Base-by-base conservation (phyloP, 2,329 filamentous ascomycete species). In the Paradendryphiella salina region DNA sequence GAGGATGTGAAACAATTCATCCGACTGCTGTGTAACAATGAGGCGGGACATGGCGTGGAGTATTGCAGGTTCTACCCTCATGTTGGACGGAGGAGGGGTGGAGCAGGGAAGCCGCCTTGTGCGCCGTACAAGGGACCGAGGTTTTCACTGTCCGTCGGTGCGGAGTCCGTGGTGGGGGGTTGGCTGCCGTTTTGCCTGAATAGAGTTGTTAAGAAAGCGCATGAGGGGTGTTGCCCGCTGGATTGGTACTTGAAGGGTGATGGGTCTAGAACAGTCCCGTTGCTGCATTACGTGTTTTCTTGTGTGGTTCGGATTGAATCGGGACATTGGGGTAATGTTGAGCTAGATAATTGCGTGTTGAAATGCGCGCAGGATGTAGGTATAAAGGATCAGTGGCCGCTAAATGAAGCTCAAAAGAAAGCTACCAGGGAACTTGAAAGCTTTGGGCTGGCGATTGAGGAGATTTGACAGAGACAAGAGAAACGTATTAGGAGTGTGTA, bases 171-270 rank as follows among this genome's bases (percentile, higher is more conserved):
- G 1, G 36, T 58, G 9, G 26, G 42, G 21, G 3, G 15, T 2
- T 11, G 56, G 9, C 13, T 64, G 31, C 61, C 59, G 0, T 15
- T 59, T 49, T 5, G 52, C 29, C 11, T 9, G 2, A 61, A 65
- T 15, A 21, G 13, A 11, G 28, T 52, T 5, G n/a, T 64, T 3
- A 31, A 45, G 6, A 17, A 17, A 9, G 53, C 29, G 5, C 37
- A 18, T 23, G 11, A 36, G 2, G 15, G 17, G 9, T 15, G 20
- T 3, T 13, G 32, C 1, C 11, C 13, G 5, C 32, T 57, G 45
- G 3, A 14, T 9, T 33, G 38, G 26, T 57, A 47, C n/a, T 9
- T 60, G 1, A 40, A 15, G 14, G 21, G 13, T 0, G n/a, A 6
- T 4, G 18, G 3, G 11, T n/a, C 36, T 0, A 9, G 5, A 10